phyloP scores from a whole-genome alignment of 1,284 basidiomycete genomes.

The Trichosporon ovoides region DNA sequence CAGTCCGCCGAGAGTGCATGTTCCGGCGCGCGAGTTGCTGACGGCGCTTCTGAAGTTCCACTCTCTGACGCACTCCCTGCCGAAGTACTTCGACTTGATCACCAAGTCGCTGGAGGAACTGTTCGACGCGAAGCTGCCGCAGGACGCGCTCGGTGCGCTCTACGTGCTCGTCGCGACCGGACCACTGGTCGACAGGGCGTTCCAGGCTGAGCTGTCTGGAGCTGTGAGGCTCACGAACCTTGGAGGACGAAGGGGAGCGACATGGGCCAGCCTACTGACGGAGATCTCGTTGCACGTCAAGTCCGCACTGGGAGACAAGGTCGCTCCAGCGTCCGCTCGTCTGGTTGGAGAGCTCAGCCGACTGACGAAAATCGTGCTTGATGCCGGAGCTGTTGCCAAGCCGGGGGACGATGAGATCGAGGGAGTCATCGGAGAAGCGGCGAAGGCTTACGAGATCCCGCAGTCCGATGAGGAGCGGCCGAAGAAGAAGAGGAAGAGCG shows the following conservation, averaged over 20 bases:
- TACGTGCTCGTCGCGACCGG: constrained; percentile 27
- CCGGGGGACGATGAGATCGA: constrained; percentile 17
- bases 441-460: constrained; percentile 13
- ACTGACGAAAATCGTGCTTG: constrained; percentile 13
- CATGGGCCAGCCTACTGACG: constrained; percentile 17
- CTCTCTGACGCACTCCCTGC: constrained; percentile 32
- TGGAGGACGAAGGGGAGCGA: constrained; percentile 13
- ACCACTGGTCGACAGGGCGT: constrained; percentile 17
- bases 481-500: constrained; percentile 17
- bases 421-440: constrained; percentile 10
- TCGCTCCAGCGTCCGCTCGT: neutral
- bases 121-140: constrained; percentile 19
- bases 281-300: constrained; percentile 6
- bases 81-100: constrained; percentile 21
- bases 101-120: constrained; percentile 16
- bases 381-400: constrained; percentile 15
- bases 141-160: constrained; percentile 23
- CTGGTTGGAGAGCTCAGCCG: constrained; percentile 10
- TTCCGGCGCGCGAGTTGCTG: constrained; percentile 21
- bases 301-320: neutral
- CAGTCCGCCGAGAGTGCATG: constrained; percentile 14
- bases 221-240: constrained; percentile 16
- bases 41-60: constrained; percentile 29
- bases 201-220: constrained; percentile 10
- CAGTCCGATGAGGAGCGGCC: neutral